A percentile compares a stretch with the other conserved stretches of the same genome.
These are phyloP conservation scores for Sistotremastrum niveocremeum DNA, from an alignment of 768 basidiomycete genomes.

Conservation along the genomic window DNA sequence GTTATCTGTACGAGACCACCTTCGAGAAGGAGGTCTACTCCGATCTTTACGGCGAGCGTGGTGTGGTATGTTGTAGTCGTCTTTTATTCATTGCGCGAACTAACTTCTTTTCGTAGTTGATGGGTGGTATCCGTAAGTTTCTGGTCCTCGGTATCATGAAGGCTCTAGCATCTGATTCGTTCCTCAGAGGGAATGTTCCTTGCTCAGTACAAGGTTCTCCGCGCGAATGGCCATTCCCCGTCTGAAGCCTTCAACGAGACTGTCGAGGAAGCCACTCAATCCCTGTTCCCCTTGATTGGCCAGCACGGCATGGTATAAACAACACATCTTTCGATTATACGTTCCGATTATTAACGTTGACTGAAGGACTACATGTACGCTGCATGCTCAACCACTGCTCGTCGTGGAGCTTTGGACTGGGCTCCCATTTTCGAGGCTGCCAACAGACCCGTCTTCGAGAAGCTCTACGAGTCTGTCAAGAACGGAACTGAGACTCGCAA, in stretches of 20 bases:
- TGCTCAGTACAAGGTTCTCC: constrained; percentile 96
- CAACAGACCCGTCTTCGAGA: constrained; percentile 88
- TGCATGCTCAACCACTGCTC: constrained; percentile 97
- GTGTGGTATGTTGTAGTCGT: constrained; percentile 59
- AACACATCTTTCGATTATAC: neutral
- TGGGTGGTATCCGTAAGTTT: constrained; percentile 85
- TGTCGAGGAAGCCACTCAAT: constrained; percentile 99
- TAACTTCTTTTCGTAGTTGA: constrained; percentile 41
- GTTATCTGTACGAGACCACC: constrained; percentile 98
- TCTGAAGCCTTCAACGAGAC: constrained; percentile 99
- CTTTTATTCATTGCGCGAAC: neutral
- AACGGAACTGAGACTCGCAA: constrained; percentile 97
- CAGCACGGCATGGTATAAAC: constrained; percentile 58
- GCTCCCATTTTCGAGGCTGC: constrained; percentile 92
- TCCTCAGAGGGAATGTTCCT: constrained; percentile 87
- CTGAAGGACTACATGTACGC: constrained; percentile 97
- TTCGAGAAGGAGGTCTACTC: constrained; percentile 99
- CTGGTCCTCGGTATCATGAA: neutral
- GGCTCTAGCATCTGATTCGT: constrained; percentile 1
- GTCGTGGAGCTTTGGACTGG: constrained; percentile 99
- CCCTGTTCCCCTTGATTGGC: constrained; percentile 93
- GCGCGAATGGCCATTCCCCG: constrained; percentile 90
- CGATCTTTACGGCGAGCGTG: constrained; percentile 98
- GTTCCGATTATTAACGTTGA: neutral
- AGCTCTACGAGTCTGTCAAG: constrained; percentile 86